These are phyloP conservation scores for Neurospora africana DNA, from an alignment of 495 filamentous ascomycete species.

Conservation along the genomic window DNA sequence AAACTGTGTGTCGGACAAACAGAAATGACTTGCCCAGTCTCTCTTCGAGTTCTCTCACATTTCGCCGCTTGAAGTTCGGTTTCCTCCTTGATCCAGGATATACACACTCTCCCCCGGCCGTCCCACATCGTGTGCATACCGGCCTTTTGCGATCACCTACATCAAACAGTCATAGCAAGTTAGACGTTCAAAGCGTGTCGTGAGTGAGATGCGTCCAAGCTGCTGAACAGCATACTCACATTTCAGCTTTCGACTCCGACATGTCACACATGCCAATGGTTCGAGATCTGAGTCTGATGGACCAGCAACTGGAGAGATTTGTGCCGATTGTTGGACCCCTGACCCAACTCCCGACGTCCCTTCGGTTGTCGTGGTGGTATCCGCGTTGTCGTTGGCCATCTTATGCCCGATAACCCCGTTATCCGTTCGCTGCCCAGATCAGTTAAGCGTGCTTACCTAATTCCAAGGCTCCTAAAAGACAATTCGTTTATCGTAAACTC, in stretches of 20 bases:
- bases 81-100: constrained; percentile 81
- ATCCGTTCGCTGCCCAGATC: not conserved
- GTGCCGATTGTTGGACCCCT: not conserved
- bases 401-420: not conserved
- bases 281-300: constrained; percentile 5
- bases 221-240: constrained; percentile 26
- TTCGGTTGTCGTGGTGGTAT: not conserved
- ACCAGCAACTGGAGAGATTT: not conserved
- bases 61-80: constrained; percentile 77
- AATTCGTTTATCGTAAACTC: not conserved
- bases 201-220: not conserved
- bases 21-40: constrained; percentile 48
- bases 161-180: constrained; percentile 4
- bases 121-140: constrained; percentile 62
- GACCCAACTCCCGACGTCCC: not conserved
- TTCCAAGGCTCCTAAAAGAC: not conserved
- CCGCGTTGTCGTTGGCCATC: not conserved
- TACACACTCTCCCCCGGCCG: constrained; percentile 59
- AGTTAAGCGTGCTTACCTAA: not conserved
- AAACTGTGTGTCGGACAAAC: not conserved
- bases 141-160: constrained; percentile 50
- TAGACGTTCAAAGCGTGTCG: not conserved
- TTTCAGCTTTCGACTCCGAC: constrained; percentile 52
- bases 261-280: constrained; percentile 44
- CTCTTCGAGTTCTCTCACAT: constrained; percentile 78